Evolutionary conservation across 164 flowering plant genomes (phyloP), one percentile per base, ranked within the genome.

Genomic region (Kalanchoe fedtschenkoi): DNA sequence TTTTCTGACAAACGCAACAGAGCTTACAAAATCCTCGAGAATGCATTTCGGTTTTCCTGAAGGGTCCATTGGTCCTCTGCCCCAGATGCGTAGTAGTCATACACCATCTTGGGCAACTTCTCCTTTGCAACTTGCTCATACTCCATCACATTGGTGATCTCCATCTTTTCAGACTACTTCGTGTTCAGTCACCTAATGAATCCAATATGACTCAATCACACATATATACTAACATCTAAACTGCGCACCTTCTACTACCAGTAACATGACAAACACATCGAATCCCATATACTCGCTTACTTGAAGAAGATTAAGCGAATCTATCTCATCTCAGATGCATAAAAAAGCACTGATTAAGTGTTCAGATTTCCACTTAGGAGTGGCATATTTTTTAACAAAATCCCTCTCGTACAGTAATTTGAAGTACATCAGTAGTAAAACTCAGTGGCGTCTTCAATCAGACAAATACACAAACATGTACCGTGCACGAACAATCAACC

Each of bases 51-150:
- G 71, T 91, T 91, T 77, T 91, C 92, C 42, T 66, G 61, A 24
- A 91, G 86, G 70, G 95, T 86, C 96, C 96, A 91, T 68, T 87
- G 83, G 65, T 91, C 97, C 83, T 91, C 97, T 60, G 97, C 97
- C 63, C 97, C 97, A 5, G 97, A 91, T 61, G 97, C 95, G 65
- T 87, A 87, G 77, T 87, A 90, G 73, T 91, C 97, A 65, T 70
- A 91, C 41, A 78, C 80, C 95, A 89, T 89, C 86, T 91, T 89
- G 13, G 96, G 96, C 74, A 91, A 70, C 47, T 83, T 89, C 69
- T 79, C 66, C 81, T 84, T 91, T 32, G 98, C 98, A 63, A 91
- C 76, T 35, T 82, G 83, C 66, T 91, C 80, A 71, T 84, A 89
- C 77, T 91, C 96, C 19, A 44, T 54, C 3, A 89, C 95, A 69